phyloP scores from a whole-genome alignment of 2,329 filamentous ascomycete genomes.

The Stagonosporopsis rhizophila region DNA sequence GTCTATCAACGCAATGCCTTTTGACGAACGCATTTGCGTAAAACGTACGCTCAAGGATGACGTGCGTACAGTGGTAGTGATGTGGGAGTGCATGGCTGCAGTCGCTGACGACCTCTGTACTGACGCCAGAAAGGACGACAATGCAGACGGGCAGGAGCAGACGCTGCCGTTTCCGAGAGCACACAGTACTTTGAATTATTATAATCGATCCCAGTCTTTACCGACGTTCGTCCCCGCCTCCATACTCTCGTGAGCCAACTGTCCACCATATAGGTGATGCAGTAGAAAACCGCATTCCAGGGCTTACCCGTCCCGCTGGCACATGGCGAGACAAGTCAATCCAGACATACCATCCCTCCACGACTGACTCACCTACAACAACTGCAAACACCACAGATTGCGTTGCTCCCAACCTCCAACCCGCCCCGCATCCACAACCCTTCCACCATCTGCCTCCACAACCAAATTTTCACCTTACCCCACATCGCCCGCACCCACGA shows the following conservation, averaged over 20 bases:
- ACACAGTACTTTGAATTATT: neutral
- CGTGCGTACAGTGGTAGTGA: neutral
- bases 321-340: too few relatives aligned
- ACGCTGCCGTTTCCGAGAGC: neutral
- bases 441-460: too few relatives aligned
- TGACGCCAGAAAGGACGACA: neutral
- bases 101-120: neutral
- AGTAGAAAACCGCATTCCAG: neutral
- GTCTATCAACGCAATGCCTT: neutral
- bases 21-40: neutral
- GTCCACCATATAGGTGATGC: neutral
- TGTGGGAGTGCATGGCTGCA: too few relatives aligned
- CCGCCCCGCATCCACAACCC: too few relatives aligned
- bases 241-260: neutral
- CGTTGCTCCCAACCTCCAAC: too few relatives aligned
- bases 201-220: constrained; percentile 9
- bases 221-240: neutral
- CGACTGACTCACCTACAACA: neutral
- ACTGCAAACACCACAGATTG: too few relatives aligned
- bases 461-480: too few relatives aligned
- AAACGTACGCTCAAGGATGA: neutral
- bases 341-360: neutral
- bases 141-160: neutral
- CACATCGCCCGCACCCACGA: too few relatives aligned
- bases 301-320: neutral